Base-by-base conservation (phyloP, 495 filamentous ascomycete species). In the Aspergillus nidulans region DNA sequence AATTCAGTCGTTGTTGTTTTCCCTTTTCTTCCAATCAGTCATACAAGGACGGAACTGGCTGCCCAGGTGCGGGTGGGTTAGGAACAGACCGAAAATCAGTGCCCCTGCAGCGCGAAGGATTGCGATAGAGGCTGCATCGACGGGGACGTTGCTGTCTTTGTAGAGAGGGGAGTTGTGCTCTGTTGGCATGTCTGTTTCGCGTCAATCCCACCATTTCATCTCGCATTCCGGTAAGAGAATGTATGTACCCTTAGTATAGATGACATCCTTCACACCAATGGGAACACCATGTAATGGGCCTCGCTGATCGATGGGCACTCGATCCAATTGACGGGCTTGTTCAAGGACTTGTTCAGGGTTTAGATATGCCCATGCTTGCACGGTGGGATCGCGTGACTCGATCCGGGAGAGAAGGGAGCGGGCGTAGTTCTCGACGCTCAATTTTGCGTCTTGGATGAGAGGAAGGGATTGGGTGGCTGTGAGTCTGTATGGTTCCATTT, bases 201-300 rank as follows among this genome's bases (percentile, higher is more conserved):
- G 4, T 46, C 43, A 5, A 8, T 41, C 32, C 25, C 25, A n/a
- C n/a, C n/a, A n/a, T n/a, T n/a, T 1, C 0, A 9, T 6, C 6
- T 26, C 23, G 21, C 41, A 18, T 4, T n/a, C 9, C 36, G 5
- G 3, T n/a, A 16, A 12, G 36, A 39, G 36, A n/a, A 3, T 21
- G 6, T 15, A 12, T 8, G 19, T 10, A 60, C 58, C 58, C 13
- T 53, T 82, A 0, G 82, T 85, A 32, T 77, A 66, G 21, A 84
- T 81, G 4, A 84, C 70, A 71, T 85, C 82, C 57, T 84, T 84
- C 4, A 85, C 65, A 3, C 70, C 81, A 40, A 85, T 59, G 0
- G 79, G 68, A 0, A 85, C 52, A 0, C 81, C 81, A 56, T 83
- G 79, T 0, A 85, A 55, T 3, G 75, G 77, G 0, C 81, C 81